phyloP scores from a whole-genome alignment of 2,329 filamentous ascomycete species.

The Raffaelea ambrosiae region DNA sequence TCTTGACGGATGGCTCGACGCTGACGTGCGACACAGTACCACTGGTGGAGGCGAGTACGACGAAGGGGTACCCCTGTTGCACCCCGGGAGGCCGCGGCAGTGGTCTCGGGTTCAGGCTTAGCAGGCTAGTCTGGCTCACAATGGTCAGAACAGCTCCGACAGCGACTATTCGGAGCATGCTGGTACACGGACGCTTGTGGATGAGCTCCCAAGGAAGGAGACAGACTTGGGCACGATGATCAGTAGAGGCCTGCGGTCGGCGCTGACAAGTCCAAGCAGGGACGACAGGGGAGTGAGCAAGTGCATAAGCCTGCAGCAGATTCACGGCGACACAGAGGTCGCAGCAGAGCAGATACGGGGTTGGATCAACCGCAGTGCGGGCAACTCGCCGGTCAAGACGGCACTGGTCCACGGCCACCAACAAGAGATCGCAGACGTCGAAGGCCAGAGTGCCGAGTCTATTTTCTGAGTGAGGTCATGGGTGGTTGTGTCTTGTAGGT shows the following conservation, averaged over 20 bases:
- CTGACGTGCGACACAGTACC: background rate
- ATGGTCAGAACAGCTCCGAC: conserved; percentile 5
- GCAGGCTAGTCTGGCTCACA: conserved; percentile 10
- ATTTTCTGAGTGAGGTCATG: too few relatives aligned
- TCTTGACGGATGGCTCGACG: too few relatives aligned
- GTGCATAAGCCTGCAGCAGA: conserved; percentile 2
- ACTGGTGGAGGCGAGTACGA: background rate
- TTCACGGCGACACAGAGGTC: conserved; percentile 7
- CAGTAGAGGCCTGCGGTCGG: too few relatives aligned
- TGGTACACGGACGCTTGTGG: too few relatives aligned
- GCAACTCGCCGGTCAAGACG: too few relatives aligned
- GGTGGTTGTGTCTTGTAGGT: too few relatives aligned
- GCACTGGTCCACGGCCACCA: too few relatives aligned
- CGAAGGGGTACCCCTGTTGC: conserved; percentile 9
- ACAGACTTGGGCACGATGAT: too few relatives aligned
- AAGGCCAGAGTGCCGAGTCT: too few relatives aligned
- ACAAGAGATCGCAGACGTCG: too few relatives aligned
- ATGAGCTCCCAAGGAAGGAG: too few relatives aligned
- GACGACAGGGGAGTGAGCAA: background rate
- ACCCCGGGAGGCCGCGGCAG: conserved; percentile 6
- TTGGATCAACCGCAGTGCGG: conserved; percentile 6
- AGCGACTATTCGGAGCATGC: conserved; percentile 3
- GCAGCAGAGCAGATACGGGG: conserved; percentile 9
- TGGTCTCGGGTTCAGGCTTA: conserved; percentile 14
- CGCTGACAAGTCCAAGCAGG: background rate